Evolutionary conservation across 441 rosid species (phyloP).

Genomic region (California macrophylla): DNA sequence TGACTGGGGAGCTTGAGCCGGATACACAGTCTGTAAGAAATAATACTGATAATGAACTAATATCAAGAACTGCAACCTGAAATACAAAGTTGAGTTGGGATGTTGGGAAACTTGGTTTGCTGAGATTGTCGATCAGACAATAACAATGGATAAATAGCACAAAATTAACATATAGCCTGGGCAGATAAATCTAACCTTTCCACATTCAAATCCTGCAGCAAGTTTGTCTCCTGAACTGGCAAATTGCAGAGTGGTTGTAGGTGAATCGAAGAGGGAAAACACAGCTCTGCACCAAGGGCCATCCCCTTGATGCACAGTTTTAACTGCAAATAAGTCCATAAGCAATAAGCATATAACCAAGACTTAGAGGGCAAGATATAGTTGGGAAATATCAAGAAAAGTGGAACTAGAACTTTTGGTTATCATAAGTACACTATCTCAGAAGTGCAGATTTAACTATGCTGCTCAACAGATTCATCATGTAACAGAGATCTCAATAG

Average conservation of each 20-base stretch:
- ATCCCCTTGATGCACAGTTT: slow-evolving; percentile 38
- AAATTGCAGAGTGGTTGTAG: slow-evolving; percentile 40
- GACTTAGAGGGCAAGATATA: slow-evolving; percentile 4
- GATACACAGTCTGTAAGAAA: slow-evolving; percentile 47
- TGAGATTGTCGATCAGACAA: slow-evolving; percentile 13
- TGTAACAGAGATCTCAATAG: not conserved
- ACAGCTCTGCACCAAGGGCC: slow-evolving; percentile 58
- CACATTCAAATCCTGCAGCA: slow-evolving; percentile 69
- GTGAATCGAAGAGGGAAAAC: slow-evolving; percentile 48
- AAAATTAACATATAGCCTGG: slow-evolving; percentile 8
- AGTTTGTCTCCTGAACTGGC: slow-evolving; percentile 45
- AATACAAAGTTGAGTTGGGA: slow-evolving; percentile 26
- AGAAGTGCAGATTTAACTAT: not conserved
- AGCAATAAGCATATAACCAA: slow-evolving; percentile 16
- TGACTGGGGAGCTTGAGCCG: slow-evolving; percentile 41
- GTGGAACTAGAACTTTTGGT: not conserved
- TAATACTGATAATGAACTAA: slow-evolving; percentile 38
- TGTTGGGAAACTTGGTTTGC: slow-evolving; percentile 17
- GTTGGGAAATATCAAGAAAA: not conserved
- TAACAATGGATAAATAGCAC: not conserved
- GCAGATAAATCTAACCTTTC: slow-evolving; percentile 42
- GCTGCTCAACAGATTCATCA: not conserved
- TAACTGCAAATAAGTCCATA: slow-evolving; percentile 38
- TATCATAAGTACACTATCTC: not conserved
- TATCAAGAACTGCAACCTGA: slow-evolving; percentile 79